phyloP scores from a whole-genome alignment of 306 rosid species.

The Casuarina glauca region DNA sequence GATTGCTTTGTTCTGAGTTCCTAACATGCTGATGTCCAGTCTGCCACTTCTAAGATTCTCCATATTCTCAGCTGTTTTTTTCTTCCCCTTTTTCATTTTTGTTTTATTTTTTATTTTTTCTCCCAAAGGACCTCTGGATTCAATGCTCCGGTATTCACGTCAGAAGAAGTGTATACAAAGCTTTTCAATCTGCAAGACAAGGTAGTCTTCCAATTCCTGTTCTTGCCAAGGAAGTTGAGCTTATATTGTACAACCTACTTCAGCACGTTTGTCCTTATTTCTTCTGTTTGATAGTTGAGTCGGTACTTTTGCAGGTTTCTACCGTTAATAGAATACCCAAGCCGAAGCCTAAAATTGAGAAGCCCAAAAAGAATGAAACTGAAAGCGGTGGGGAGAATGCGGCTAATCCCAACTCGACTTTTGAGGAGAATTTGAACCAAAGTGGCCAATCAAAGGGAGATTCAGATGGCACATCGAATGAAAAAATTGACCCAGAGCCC shows the following conservation, averaged over 20 bases:
- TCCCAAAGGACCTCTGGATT: constrained; percentile 58
- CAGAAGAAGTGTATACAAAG: constrained; percentile 73
- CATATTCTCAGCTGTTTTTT: constrained; percentile 14
- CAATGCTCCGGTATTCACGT: constrained; percentile 73
- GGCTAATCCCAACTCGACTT: constrained; percentile 40
- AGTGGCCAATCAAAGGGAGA: constrained; percentile 36
- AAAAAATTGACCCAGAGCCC: constrained; percentile 34
- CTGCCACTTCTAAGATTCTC: not conserved
- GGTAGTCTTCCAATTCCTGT: constrained; percentile 48
- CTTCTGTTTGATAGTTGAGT: not conserved
- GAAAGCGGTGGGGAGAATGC: constrained; percentile 45
- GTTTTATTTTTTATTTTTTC: not conserved
- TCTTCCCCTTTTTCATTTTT: constrained; percentile 1
- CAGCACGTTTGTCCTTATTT: constrained; percentile 12
- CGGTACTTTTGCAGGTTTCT: constrained; percentile 46
- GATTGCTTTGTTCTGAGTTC: not conserved
- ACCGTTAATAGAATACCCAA: constrained; percentile 73
- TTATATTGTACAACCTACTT: constrained; percentile 17
- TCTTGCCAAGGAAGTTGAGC: constrained; percentile 5
- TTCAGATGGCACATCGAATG: constrained; percentile 41
- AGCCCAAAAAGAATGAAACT: constrained; percentile 58
- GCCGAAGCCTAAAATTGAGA: constrained; percentile 86
- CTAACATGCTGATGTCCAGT: not conserved
- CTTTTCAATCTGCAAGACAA: constrained; percentile 62
- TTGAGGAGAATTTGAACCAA: constrained; percentile 44